Evolutionary conservation across 108 stramenopile genomes (phyloP).

Genomic region (Skeletonema grethae): DNA sequence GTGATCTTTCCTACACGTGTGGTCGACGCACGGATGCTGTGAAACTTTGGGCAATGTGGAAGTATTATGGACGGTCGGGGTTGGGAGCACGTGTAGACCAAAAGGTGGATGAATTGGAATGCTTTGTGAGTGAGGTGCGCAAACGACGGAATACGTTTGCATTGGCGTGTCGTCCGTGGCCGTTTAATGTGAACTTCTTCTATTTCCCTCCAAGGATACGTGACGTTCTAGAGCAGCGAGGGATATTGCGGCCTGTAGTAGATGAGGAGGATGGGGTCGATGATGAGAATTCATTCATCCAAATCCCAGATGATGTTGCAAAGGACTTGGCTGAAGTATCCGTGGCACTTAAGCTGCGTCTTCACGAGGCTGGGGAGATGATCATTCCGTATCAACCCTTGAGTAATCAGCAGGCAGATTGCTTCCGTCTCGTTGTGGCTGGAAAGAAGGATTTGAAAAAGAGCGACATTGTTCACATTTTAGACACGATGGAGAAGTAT

Average conservation of each 20-base stretch:
- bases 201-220: constrained; percentile 62
- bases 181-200: constrained; percentile 68
- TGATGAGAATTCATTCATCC: constrained; percentile 14
- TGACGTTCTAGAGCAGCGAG: constrained; percentile 9
- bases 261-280: not conserved
- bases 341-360: constrained; percentile 45
- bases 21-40: constrained; percentile 57
- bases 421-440: constrained; percentile 57
- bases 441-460: constrained; percentile 51
- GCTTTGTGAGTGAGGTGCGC: constrained; percentile 33
- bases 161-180: constrained; percentile 58
- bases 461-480: constrained; percentile 43
- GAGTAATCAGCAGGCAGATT: constrained; percentile 58
- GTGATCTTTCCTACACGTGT: constrained; percentile 60
- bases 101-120: constrained; percentile 37
- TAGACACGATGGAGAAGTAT: constrained; percentile 57
- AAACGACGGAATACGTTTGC: constrained; percentile 34
- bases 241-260: constrained; percentile 2
- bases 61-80: constrained; percentile 44
- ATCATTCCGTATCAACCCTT: constrained; percentile 61
- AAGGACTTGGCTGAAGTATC: constrained; percentile 48
- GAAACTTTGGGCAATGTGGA: constrained; percentile 60
- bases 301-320: constrained; percentile 53
- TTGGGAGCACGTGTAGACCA: constrained; percentile 43
- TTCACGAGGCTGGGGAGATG: constrained; percentile 59